Base-by-base conservation (phyloP, 2,329 filamentous ascomycete species). In the Neofusicoccum cordaticola region DNA sequence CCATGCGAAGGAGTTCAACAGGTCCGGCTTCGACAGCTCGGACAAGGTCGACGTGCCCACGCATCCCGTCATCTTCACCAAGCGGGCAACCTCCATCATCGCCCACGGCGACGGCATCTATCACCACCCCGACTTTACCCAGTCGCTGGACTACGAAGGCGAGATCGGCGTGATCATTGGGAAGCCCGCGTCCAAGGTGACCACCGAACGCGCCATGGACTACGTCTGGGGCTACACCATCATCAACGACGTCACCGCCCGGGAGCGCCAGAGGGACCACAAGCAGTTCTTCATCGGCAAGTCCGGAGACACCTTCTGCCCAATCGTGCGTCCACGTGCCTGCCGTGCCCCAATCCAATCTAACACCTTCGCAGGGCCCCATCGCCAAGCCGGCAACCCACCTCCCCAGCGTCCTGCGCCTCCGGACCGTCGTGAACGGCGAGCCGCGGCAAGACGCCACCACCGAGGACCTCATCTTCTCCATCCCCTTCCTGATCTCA, bases 271-370 rank as follows among this genome's bases (percentile, higher is more conserved):
- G 70, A 72, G 83, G 31, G 84, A 87, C 56, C 85, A 87, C 65
- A 86, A 86, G 70, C 85, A 87, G 66, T 87, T 86, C 70, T 86
- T 82, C 63, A 81, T 87, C 56, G 84, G 85, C 8, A 86, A 86
- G 70, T 84, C 81, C 0, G 73, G 80, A 0, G 83, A 86, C 69
- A 85, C 83, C 0, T 86, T 82, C 67, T 86, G 83, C 66, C 84
- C 84, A 0, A 85, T 86, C 76, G 80, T 82, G 67, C 13, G 2
- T 12, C 47, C 41, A 19, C 4, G n/a, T 7, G n/a, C 1, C 12
- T 34, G 8, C 2, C 4, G 11, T 7, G 2, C n/a, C 7, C n/a
- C 13, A 37, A 41, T 39, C 22, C 27, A 31, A 7, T 31, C 35
- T 35, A 13, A 45, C 34, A 47, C 3, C 1, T 15, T 27, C 11